Evolutionary conservation across 148 eudicot species (phyloP), one percentile per base, ranked within the genome.

Genomic region (Tetragonia tetragonoides): DNA sequence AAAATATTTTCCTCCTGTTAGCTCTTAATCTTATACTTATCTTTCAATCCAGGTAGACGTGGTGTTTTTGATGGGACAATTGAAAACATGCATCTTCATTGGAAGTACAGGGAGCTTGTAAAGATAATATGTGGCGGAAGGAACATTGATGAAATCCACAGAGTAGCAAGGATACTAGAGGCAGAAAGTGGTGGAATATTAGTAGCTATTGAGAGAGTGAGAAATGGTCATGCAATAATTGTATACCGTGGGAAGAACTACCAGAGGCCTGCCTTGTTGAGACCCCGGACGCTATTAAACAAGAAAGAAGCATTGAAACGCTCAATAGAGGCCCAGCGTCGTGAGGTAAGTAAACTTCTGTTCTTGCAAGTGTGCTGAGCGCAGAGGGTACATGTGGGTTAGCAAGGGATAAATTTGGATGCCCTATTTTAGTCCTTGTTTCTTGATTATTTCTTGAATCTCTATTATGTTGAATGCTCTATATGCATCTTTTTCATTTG

Each of bases 51-150:
- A 96, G 99, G 99, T 78, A 88, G 95, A 60, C 94, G 99, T 68
- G 98, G 98, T 77, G 95, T 96, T 71, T 96, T 96, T 90, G 98
- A 90, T 86, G 99, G 99, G 74, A 96, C 99, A 23, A 84, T 96
- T 82, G 97, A 96, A 85, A 96, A 96, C 84, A 93, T 96, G 99
- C 99, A 96, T 89, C 89, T 96, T 60, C 99, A 96, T 80, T 96
- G 99, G 99, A 96, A 96, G 84, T 96, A 96, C 81, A 86, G 99
- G 83, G 99, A 96, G 82, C 89, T 96, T 72, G 99, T 96, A 68
- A 96, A 96, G 88, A 84, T 96, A 80, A 86, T 93, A 60, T 85
- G 90, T 71, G 95, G 95, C 41, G 91, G 89, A 46, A 84, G 86
- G 84, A 84, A 83, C 86, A 89, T 89, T 76, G 89, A 84, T 65